These are phyloP conservation scores for Podosphaera fusca DNA, from an alignment of 2,329 filamentous ascomycete species.

Conservation along the genomic window DNA sequence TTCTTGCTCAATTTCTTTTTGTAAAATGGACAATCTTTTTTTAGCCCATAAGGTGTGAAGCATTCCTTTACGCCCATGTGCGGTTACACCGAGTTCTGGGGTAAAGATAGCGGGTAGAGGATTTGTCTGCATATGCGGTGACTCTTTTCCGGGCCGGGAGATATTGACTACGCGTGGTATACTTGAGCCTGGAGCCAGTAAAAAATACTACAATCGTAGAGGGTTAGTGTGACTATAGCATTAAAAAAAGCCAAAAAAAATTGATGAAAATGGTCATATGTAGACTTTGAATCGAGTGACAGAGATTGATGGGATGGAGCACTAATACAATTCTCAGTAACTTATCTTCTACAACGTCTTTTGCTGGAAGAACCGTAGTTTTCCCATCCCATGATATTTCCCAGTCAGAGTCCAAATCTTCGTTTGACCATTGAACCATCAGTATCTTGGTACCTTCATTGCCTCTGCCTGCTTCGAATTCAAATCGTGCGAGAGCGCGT, in stretches of 20 bases:
- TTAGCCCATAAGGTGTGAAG: constrained; percentile 75
- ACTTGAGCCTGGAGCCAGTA: constrained; percentile 47
- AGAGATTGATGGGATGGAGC: background rate
- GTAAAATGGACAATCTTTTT: constrained; percentile 50
- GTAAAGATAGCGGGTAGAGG: constrained; percentile 75
- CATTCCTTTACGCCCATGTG: constrained; percentile 55
- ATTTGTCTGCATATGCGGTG: constrained; percentile 38
- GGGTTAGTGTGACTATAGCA: background rate
- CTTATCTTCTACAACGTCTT: constrained; percentile 18
- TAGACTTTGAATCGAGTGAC: background rate
- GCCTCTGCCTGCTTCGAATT: constrained; percentile 55
- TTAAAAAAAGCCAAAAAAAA: background rate
- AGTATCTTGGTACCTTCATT: constrained; percentile 77
- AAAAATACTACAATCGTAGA: constrained; percentile 33
- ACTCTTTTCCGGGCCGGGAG: constrained; percentile 19
- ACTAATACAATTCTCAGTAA: constrained; percentile 20
- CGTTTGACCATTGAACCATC: constrained; percentile 76
- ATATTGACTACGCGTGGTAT: constrained; percentile 55
- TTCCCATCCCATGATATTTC: constrained; percentile 70
- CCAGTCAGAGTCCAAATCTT: constrained; percentile 31
- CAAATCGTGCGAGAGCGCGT: constrained; percentile 58
- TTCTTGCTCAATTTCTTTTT: constrained; percentile 55
- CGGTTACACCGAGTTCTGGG: constrained; percentile 43
- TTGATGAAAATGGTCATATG: background rate
- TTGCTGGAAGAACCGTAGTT: constrained; percentile 36